These are phyloP conservation scores for Metarhizium rileyi DNA, from an alignment of 2,329 filamentous ascomycete species.

Conservation along the genomic window DNA sequence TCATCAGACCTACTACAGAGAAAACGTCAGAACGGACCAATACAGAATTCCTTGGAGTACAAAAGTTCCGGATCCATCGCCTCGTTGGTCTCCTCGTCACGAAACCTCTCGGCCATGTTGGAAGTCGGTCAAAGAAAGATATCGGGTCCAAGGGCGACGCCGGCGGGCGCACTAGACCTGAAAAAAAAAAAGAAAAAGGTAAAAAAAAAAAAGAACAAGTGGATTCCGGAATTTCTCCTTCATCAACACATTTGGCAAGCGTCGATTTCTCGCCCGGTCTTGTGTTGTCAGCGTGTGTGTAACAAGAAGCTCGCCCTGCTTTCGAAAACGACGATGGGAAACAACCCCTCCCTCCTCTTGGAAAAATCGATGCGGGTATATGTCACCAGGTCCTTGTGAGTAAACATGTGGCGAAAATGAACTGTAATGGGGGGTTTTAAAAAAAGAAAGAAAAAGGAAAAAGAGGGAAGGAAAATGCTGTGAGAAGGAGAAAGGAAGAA, in stretches of 20 bases:
- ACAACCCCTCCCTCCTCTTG: background rate
- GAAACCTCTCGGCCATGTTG: conserved; percentile 39
- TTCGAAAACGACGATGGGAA: too few relatives aligned
- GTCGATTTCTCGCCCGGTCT: background rate
- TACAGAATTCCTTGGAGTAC: conserved; percentile 88
- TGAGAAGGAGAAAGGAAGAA: background rate
- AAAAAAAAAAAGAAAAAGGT: background rate
- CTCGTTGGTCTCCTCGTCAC: conserved; percentile 39
- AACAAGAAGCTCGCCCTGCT: too few relatives aligned
- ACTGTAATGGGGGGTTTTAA: too few relatives aligned
- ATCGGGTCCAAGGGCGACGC: background rate
- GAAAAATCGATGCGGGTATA: background rate
- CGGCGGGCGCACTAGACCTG: background rate
- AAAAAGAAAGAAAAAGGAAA: background rate
- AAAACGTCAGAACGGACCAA: conserved; percentile 46
- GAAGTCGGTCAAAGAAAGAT: background rate
- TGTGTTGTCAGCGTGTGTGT: background rate
- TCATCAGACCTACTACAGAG: conserved; percentile 14
- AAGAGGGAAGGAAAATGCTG: background rate
- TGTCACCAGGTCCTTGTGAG: background rate
- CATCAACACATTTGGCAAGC: background rate
- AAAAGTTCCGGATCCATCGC: conserved; percentile 73
- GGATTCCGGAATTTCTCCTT: background rate
- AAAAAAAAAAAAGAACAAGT: background rate
- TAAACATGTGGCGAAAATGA: background rate